These are phyloP conservation scores for Wilcoxina mikolae DNA, from an alignment of 495 filamentous ascomycete species.

Conservation along the genomic window DNA sequence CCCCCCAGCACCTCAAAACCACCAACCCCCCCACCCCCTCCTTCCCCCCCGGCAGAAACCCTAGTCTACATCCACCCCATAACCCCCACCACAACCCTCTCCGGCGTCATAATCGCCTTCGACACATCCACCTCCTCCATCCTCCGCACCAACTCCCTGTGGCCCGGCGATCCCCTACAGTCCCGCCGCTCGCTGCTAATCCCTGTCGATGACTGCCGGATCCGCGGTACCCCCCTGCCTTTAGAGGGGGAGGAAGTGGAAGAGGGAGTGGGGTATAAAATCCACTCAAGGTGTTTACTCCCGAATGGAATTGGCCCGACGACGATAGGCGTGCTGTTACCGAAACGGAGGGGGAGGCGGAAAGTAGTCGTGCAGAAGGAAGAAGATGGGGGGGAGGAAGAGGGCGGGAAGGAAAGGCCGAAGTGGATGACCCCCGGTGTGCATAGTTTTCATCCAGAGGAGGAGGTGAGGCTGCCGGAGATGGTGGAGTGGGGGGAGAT, in stretches of 20 bases:
- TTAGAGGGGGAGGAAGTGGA: not conserved
- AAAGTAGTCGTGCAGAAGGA: not conserved
- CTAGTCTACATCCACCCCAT: slow-evolving; percentile 74
- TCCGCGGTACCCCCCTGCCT: slow-evolving; percentile 47
- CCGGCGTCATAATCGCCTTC: slow-evolving; percentile 79
- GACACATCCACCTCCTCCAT: slow-evolving; percentile 67
- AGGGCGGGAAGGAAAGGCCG: not conserved
- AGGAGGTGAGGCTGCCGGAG: not conserved
- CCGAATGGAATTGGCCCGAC: not conserved
- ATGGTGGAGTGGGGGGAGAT: slow-evolving; percentile 4
- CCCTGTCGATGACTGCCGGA: slow-evolving; percentile 77
- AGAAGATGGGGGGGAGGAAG: not conserved
- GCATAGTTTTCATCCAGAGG: slow-evolving; percentile 2
- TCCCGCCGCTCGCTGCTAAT: slow-evolving; percentile 63
- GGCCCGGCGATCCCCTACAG: slow-evolving; percentile 84
- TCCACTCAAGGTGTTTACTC: not conserved
- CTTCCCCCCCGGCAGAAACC: not conserved
- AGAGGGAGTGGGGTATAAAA: not conserved
- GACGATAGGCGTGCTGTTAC: not conserved
- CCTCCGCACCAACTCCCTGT: slow-evolving; percentile 76
- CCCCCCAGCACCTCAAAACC: not conserved
- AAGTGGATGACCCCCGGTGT: slow-evolving; percentile 6
- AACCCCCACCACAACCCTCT: slow-evolving; percentile 64
- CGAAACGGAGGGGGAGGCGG: not conserved
- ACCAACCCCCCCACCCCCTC: not conserved